These are phyloP conservation scores for Geotrichum aggregatum DNA, from an alignment of 1,139 yeast genomes.

Conservation along the genomic window DNA sequence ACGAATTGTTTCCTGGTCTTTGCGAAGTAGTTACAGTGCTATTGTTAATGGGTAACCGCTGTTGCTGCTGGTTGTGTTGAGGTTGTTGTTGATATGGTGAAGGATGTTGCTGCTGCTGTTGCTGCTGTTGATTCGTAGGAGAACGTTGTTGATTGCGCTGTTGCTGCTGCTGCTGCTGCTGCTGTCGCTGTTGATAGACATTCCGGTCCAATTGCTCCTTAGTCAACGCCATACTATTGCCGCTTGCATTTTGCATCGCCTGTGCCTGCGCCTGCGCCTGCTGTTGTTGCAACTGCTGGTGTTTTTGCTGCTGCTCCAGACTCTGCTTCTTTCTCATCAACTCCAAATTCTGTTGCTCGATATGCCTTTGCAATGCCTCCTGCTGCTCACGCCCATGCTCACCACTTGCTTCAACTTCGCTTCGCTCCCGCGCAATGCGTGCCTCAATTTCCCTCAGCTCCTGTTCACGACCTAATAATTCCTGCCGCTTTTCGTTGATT, in stretches of 20 bases:
- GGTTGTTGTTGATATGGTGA: no score
- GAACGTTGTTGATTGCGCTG: no score
- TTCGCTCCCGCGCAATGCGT: slow-evolving; percentile 48
- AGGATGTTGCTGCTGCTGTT: no score
- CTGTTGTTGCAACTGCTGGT: not conserved
- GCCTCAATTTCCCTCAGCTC: slow-evolving; percentile 82
- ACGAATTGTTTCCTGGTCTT: no score
- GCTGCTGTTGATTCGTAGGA: no score
- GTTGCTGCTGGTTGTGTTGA: no score
- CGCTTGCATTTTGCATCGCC: not conserved
- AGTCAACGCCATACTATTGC: not conserved
- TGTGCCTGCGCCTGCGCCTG: not conserved
- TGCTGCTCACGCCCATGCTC: slow-evolving; percentile 7
- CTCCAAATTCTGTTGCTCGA: slow-evolving; percentile 16
- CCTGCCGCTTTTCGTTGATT: slow-evolving; percentile 74
- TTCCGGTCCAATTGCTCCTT: not conserved
- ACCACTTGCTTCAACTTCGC: not conserved
- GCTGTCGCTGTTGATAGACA: no score
- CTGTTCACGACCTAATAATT: slow-evolving; percentile 79
- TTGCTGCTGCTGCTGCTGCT: no score
- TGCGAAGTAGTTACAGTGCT: no score
- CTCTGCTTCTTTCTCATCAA: not conserved
- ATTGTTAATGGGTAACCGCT: no score
- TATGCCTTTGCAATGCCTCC: slow-evolving; percentile 16
- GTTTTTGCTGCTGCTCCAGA: no score